phyloP scores from a whole-genome alignment of 2,329 filamentous ascomycete genomes.

The Zalaria obscura region DNA sequence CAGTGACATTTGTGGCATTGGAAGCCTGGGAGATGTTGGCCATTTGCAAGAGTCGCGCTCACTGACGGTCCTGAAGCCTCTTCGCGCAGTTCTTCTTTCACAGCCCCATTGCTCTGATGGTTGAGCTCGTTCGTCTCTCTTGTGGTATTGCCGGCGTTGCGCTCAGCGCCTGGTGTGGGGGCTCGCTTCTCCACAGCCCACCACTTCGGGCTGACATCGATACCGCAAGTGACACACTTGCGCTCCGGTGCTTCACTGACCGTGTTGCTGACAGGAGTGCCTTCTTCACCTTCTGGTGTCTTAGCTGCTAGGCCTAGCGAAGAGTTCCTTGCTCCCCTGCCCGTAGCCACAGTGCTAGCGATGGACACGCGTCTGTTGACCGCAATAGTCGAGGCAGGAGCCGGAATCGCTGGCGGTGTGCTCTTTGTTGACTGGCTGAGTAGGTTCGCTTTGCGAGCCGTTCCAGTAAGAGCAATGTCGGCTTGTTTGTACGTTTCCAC shows the following conservation, averaged over 20 bases:
- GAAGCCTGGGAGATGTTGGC: slow-evolving; percentile 13
- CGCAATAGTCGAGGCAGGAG: slow-evolving; percentile 10
- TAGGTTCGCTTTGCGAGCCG: slow-evolving; percentile 80
- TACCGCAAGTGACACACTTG: slow-evolving; percentile 31
- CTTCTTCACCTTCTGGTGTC: slow-evolving; percentile 12
- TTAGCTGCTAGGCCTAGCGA: slow-evolving; percentile 13
- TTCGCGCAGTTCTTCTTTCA: not conserved
- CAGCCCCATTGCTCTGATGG: not conserved
- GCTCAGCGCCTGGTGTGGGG: not conserved
- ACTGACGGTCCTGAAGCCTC: not conserved
- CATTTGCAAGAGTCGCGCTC: not conserved
- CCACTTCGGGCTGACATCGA: slow-evolving; percentile 57
- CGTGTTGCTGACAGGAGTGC: slow-evolving; percentile 18
- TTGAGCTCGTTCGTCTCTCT: not conserved
- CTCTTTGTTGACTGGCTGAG: slow-evolving; percentile 50
- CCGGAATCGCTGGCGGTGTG: slow-evolving; percentile 21
- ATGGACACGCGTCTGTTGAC: slow-evolving; percentile 25
- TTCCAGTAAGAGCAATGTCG: slow-evolving; percentile 78
- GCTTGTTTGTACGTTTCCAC: slow-evolving; percentile 89
- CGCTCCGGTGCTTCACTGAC: slow-evolving; percentile 16
- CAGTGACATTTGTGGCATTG: slow-evolving; percentile 36
- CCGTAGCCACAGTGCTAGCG: slow-evolving; percentile 17
- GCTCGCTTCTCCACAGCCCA: slow-evolving; percentile 9
- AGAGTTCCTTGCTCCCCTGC: slow-evolving; percentile 18
- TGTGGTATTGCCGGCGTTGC: not conserved